phyloP scores from a whole-genome alignment of 257 asterid genomes.

The Linderniella brevidens region DNA sequence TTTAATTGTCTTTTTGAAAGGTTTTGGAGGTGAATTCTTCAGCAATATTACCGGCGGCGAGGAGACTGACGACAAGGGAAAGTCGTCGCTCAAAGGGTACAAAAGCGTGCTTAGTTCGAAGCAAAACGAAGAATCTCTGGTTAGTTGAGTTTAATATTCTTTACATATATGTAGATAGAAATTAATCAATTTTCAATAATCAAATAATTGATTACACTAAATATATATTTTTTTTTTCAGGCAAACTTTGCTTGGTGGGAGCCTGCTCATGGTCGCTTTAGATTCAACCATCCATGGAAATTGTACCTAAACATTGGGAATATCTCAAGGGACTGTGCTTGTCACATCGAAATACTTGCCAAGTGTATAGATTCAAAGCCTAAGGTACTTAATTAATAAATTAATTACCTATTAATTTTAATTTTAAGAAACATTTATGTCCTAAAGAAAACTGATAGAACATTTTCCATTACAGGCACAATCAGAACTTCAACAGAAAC shows the following conservation, averaged over 20 bases:
- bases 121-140: slow-evolving; percentile 47
- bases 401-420: too few relatives aligned
- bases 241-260: slow-evolving; percentile 80
- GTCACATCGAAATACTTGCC: slow-evolving; percentile 37
- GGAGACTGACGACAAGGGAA: slow-evolving; percentile 12
- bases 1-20: slow-evolving; percentile 3
- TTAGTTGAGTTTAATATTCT: slow-evolving; percentile 7
- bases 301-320: slow-evolving; percentile 42
- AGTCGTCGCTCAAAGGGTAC: slow-evolving; percentile 18
- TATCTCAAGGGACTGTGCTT: slow-evolving; percentile 42
- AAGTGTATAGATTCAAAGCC: slow-evolving; percentile 14
- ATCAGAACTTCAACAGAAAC: slow-evolving; percentile 12
- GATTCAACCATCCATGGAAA: slow-evolving; percentile 47
- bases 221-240: slow-evolving; percentile 13
- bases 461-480: slow-evolving; percentile 13
- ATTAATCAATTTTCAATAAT: too few relatives aligned
- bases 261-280: slow-evolving; percentile 38
- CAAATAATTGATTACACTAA: too few relatives aligned
- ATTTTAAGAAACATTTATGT: too few relatives aligned
- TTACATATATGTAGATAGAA: background rate
- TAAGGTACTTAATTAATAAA: too few relatives aligned
- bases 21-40: slow-evolving; percentile 32
- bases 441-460: background rate
- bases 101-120: slow-evolving; percentile 33
- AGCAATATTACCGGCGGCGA: background rate